Evolutionary conservation across 179 eudicot species (phyloP).

Genomic region (Dionaea muscipula): DNA sequence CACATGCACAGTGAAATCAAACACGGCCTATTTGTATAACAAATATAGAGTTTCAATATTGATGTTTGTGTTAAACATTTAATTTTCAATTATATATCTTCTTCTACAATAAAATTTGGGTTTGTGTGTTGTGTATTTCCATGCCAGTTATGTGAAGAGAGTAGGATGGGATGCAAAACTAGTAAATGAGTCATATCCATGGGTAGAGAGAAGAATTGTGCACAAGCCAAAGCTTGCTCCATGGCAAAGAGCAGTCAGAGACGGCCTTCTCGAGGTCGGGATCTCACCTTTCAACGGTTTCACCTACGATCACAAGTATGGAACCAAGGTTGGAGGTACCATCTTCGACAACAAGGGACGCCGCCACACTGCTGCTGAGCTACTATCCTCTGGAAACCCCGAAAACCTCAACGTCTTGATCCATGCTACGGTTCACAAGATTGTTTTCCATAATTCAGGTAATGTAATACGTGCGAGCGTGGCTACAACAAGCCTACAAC

Average conservation of each 20-base stretch:
- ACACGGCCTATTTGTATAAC: no score
- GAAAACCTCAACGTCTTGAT: constrained; percentile 50
- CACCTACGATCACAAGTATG: constrained; percentile 76
- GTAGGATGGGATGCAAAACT: constrained; percentile 73
- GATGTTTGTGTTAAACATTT: no score
- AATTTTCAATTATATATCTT: no score
- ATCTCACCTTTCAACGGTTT: constrained; percentile 72
- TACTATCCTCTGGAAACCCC: constrained; percentile 56
- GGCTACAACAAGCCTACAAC: no score
- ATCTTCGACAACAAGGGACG: constrained; percentile 58
- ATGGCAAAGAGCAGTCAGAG: constrained; percentile 67
- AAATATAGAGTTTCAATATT: no score
- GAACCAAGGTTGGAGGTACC: constrained; percentile 93
- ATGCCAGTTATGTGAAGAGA: constrained; percentile 46
- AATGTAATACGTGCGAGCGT: neutral
- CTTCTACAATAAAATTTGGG: no score
- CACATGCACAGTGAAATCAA: no score
- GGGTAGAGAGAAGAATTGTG: constrained; percentile 82
- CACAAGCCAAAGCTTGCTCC: constrained; percentile 41
- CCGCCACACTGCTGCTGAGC: constrained; percentile 86
- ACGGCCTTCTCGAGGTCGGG: constrained; percentile 64
- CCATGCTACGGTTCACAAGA: constrained; percentile 63
- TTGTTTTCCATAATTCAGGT: constrained; percentile 55
- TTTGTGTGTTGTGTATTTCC: no score
- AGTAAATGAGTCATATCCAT: constrained; percentile 81